These are phyloP conservation scores for Cornus florida DNA, from an alignment of 148 eudicot species.

Conservation along the genomic window DNA sequence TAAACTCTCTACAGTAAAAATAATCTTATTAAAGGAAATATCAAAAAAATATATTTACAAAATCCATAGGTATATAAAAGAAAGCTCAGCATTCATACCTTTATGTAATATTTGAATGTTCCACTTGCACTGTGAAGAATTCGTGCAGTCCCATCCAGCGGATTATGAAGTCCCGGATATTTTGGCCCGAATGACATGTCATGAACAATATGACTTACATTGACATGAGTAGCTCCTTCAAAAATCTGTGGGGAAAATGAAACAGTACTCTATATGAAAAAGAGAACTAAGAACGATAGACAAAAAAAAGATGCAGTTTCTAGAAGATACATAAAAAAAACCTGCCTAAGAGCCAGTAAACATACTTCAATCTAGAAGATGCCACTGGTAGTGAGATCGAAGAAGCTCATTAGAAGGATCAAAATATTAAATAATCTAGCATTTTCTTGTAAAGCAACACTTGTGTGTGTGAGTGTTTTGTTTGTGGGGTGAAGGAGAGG, in stretches of 20 bases:
- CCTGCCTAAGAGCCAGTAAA: too few species aligned
- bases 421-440: background rate
- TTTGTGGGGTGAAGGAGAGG: too few species aligned
- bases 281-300: background rate
- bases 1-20: too few species aligned
- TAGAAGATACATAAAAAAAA: too few species aligned
- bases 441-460: too few species aligned
- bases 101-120: constrained; percentile 94
- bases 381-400: background rate
- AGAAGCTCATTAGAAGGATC: background rate
- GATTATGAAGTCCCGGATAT: constrained; percentile 94
- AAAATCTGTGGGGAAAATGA: constrained; percentile 53
- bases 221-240: constrained; percentile 85
- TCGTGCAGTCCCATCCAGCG: constrained; percentile 80
- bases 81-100: constrained; percentile 39
- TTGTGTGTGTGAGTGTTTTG: too few species aligned
- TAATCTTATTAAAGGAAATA: too few species aligned
- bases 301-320: background rate
- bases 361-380: background rate
- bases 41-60: too few species aligned
- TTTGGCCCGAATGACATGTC: constrained; percentile 94
- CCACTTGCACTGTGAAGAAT: constrained; percentile 81
- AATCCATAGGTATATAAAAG: too few species aligned
- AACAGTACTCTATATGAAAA: background rate
- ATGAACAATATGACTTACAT: constrained; percentile 94